Base-by-base conservation (phyloP, 345 rosid species). In the Kandelia obovata region DNA sequence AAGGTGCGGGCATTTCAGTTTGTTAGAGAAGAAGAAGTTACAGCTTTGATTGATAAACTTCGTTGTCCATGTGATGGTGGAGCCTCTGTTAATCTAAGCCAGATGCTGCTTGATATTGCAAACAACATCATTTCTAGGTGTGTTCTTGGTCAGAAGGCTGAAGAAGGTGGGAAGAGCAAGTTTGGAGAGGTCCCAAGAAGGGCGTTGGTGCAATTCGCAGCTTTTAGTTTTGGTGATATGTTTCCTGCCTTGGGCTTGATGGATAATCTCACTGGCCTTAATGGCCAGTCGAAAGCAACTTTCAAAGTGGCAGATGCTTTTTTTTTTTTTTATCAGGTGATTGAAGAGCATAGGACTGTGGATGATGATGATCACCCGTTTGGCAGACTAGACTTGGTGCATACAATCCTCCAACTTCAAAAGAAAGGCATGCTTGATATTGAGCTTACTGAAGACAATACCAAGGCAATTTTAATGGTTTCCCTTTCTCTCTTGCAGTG, bases 211-310 rank as follows among this genome's bases (percentile, higher is more conserved):
- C 47, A 53, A 19, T 2, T 73, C 5, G 49, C 34, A 47, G 34
- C 55, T 1, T 65, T 59, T 16, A n/a, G 57, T 58, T 73, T 73
- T 17, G 25, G 34, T 23, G 70, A 72, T 59, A 11, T 39, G 56
- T 72, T 72, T 53, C 75, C 65, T 5, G 7, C 21, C 25, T 11
- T 72, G 52, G 66, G 75, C 6, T 60, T 53, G 71, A 8, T 73
- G 9, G 75, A 71, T 49, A 23, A 27, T 39, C 25, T 71, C 19
- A 73, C 37, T 0, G 62, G 71, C 11, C 60, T 66, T 6, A 43
- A 20, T 19, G 39, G 51, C 5, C 13, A 61, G 8, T 53, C 52
- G 53, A 52, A 65, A 35, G 19, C 25, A 1, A 30, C 53, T 66
- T 58, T 58, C 7, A 65, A 4, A 28, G 71, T 49, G 19, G 15